phyloP scores from a whole-genome alignment of 1,284 basidiomycete genomes.

The Baeospora myosura region DNA sequence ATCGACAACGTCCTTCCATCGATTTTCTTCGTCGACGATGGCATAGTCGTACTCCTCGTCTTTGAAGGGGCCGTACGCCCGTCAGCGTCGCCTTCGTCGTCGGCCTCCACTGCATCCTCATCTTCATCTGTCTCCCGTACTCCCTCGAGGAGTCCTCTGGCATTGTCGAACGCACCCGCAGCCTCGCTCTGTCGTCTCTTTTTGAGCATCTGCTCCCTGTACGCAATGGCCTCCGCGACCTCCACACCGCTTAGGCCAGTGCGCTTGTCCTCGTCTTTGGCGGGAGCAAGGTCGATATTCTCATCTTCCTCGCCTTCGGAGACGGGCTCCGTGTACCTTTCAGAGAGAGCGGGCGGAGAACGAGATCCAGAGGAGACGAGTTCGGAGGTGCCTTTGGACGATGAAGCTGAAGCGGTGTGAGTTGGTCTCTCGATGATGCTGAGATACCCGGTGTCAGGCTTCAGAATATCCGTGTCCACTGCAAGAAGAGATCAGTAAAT shows the following conservation, averaged over 20 bases:
- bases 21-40: constrained; percentile 23
- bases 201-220: constrained; percentile 73
- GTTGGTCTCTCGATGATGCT: constrained; percentile 76
- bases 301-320: constrained; percentile 91
- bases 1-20: constrained; percentile 55
- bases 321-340: constrained; percentile 73
- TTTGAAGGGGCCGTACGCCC: constrained; percentile 37
- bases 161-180: constrained; percentile 8
- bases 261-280: constrained; percentile 72
- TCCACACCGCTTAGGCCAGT: constrained; percentile 68
- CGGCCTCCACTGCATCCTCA: constrained; percentile 20
- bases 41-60: constrained; percentile 10
- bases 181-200: constrained; percentile 31
- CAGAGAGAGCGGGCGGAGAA: constrained; percentile 38
- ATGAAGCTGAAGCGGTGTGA: constrained; percentile 27
- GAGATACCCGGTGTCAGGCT: constrained; percentile 73
- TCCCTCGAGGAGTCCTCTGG: constrained; percentile 5
- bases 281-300: constrained; percentile 57
- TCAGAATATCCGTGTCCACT: constrained; percentile 93
- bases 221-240: constrained; percentile 74
- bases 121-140: constrained; percentile 11
- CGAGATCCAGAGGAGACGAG: constrained; percentile 40
- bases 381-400: constrained; percentile 39
- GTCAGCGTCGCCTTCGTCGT: constrained; percentile 28
- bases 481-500: constrained; percentile 11